Evolutionary conservation across 1,284 basidiomycete species (phyloP).

Genomic region (Ganoderma lingzhi): DNA sequence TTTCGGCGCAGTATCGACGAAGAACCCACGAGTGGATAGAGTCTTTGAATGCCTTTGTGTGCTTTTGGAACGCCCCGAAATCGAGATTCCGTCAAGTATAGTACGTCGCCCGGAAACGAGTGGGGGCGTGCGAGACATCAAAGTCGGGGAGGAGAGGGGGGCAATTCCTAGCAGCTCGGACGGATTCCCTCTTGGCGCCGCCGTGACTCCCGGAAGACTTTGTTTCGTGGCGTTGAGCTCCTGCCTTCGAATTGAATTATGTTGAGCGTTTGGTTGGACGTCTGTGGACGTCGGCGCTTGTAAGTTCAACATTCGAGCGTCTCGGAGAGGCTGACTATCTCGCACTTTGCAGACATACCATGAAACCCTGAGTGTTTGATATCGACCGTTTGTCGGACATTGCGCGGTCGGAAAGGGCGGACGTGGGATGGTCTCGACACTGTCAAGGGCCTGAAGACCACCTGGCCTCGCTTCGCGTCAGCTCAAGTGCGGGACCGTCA

Average conservation of each 20-base stretch:
- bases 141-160: not conserved
- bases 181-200: constrained; percentile 21
- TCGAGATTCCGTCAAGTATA: constrained; percentile 5
- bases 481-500: not conserved
- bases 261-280: not conserved
- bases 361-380: not conserved
- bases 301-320: not conserved
- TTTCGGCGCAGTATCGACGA: constrained; percentile 26
- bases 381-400: constrained; percentile 4
- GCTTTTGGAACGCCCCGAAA: not conserved
- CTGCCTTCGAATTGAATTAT: constrained; percentile 1
- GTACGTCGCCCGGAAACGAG: constrained; percentile 2
- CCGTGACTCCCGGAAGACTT: constrained; percentile 30
- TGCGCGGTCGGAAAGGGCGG: too few relatives aligned
- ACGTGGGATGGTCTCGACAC: not conserved
- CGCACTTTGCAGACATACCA: constrained; percentile 2
- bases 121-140: constrained; percentile 8
- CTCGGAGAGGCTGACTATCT: not conserved
- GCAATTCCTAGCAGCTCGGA: constrained; percentile 4
- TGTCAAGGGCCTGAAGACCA: not conserved
- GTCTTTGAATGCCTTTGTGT: constrained; percentile 1
- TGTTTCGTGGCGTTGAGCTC: constrained; percentile 4
- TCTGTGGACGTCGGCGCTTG: not conserved
- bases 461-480: not conserved
- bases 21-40: constrained; percentile 17